Evolutionary conservation across 352 stramenopile genomes (phyloP).

Genomic region (Thraustotheca clavata): DNA sequence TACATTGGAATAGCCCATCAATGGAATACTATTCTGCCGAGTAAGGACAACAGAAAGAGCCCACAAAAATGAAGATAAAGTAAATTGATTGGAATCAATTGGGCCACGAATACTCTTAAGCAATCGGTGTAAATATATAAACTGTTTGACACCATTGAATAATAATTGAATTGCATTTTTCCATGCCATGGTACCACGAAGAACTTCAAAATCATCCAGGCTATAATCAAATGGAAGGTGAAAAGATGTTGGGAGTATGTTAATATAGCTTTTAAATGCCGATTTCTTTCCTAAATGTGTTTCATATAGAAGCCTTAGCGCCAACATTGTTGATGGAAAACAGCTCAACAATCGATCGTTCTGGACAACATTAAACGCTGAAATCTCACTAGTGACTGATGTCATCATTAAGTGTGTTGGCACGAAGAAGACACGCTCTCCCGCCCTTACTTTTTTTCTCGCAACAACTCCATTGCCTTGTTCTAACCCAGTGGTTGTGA

Average conservation of each 20-base stretch:
- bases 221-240: constrained; percentile 45
- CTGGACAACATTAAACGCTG: neutral
- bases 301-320: constrained; percentile 35
- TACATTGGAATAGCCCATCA: constrained; percentile 2
- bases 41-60: constrained; percentile 45
- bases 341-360: constrained; percentile 29
- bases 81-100: constrained; percentile 32
- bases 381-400: neutral
- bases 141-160: constrained; percentile 58
- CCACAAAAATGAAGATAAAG: constrained; percentile 47
- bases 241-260: constrained; percentile 35
- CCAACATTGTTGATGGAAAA: constrained; percentile 37
- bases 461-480: constrained; percentile 22
- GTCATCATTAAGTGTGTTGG: constrained; percentile 19
- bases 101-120: constrained; percentile 23
- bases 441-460: neutral
- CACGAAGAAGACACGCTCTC: constrained; percentile 16
- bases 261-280: constrained; percentile 38
- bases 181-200: constrained; percentile 34
- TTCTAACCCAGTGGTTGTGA: neutral
- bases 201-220: constrained; percentile 31
- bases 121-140: constrained; percentile 35
- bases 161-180: constrained; percentile 35
- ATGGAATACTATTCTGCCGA: constrained; percentile 37
- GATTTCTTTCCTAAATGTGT: constrained; percentile 23